Base-by-base conservation (phyloP, 2,329 filamentous ascomycete species). In the Phialophora chinensis region DNA sequence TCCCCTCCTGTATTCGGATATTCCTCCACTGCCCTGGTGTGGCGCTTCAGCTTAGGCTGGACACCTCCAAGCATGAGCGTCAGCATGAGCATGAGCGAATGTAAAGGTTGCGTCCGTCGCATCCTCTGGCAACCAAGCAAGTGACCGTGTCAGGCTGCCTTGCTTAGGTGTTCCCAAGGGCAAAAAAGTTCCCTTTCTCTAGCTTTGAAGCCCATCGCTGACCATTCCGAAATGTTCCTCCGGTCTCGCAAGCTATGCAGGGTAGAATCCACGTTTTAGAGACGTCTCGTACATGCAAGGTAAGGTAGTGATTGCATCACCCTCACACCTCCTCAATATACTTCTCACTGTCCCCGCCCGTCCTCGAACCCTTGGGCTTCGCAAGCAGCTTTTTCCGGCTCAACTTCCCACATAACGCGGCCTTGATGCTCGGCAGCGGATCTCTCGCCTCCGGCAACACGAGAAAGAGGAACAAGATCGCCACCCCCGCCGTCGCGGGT, bases 361-460 rank as follows among this genome's bases (percentile, higher is more conserved):
- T n/a, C 6, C 38, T 44, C 14, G 38, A 44, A 42, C 10, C 58
- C 59, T n/a, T 66, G 47, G 68, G 63, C 33, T 60, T 63, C 1
- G 69, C 66, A 11, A 69, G 67, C 52, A 71, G n/a, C 42, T 60
- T 69, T 42, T 69, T 66, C 53, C 58, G 53, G 17, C 60, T 69
- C 54, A 71, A 29, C 50, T 66, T 66, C 11, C 69, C 66, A 47
- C 69, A 71, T 5, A 69, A 31, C 7, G 60, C 56, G 11, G 60
- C 60, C 49, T 67, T 69, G 44, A 71, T 62, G 35, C 35, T 62
- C 17, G 67, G 65, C 25, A 71, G 49, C 10, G 69, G 66, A 44
- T 69, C 69, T 14, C 69, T 47, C n/a, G 69, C 65, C 44, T 71
- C 67, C 14, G 67, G 67, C 25, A 71, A 33, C 2, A 69, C 67